phyloP scores from a whole-genome alignment of 352 stramenopile species.

The Globisporangium parvum region DNA sequence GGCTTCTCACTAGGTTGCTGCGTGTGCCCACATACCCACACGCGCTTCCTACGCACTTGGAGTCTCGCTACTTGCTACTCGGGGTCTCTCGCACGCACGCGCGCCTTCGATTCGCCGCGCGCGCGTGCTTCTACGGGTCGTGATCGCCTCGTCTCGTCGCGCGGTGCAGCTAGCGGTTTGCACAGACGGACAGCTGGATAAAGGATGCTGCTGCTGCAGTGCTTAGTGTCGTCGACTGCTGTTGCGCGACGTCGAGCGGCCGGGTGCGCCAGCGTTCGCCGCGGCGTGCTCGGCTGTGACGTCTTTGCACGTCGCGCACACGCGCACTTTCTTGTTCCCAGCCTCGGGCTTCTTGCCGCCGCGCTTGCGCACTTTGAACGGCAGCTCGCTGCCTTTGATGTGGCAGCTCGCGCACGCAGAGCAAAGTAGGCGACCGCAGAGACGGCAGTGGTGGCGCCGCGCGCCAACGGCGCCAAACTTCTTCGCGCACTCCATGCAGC shows the following conservation, averaged over 20 bases:
- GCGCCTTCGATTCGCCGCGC: no score
- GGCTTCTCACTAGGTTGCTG: no score
- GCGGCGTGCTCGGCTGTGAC: constrained; percentile 10
- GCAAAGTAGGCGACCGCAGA: constrained; percentile 51
- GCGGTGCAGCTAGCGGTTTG: no score
- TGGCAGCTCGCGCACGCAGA: constrained; percentile 37
- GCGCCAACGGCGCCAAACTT: constrained; percentile 34
- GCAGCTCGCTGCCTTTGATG: constrained; percentile 27
- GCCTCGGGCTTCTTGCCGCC: constrained; percentile 46
- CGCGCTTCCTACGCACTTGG: no score
- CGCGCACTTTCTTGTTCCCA: constrained; percentile 48
- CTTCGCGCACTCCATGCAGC: constrained; percentile 61
- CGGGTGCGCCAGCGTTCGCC: background rate
- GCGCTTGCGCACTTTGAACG: constrained; percentile 38
- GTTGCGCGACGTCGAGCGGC: constrained; percentile 8
- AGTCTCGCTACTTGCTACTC: no score
- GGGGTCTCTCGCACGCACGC: no score
- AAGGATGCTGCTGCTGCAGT: background rate
- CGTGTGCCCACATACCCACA: no score
- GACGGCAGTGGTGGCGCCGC: constrained; percentile 53
- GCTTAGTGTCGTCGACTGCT: constrained; percentile 5
- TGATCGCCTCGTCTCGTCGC: no score
- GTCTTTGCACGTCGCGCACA: constrained; percentile 73
- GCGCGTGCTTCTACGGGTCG: no score
- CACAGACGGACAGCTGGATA: no score